phyloP scores from a whole-genome alignment of 768 basidiomycete species.

The Pleurotus cornucopiae region DNA sequence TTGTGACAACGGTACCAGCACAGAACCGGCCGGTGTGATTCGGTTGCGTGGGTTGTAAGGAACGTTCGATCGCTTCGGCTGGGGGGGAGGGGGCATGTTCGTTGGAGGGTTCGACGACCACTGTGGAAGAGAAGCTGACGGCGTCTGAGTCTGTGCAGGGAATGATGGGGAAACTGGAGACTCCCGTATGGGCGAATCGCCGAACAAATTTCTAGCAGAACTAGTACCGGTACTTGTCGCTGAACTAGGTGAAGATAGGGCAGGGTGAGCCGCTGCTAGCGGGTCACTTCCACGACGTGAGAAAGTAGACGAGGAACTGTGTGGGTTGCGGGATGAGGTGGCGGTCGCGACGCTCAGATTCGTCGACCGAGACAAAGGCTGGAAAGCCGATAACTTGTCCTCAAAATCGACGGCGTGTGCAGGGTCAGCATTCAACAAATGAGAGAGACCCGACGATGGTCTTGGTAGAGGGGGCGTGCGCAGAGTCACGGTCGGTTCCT shows the following conservation, averaged over 20 bases:
- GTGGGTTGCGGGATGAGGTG: constrained; percentile 11
- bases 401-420: constrained; percentile 17
- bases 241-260: constrained; percentile 5
- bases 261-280: constrained; percentile 16
- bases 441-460: constrained; percentile 38
- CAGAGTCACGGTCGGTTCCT: constrained; percentile 14
- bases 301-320: constrained; percentile 15
- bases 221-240: constrained; percentile 7
- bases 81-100: constrained; percentile 28
- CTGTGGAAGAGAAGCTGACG: constrained; percentile 34
- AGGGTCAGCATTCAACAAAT: constrained; percentile 27
- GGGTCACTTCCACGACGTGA: constrained; percentile 21
- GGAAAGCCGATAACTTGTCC: constrained; percentile 27
- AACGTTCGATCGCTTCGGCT: constrained; percentile 29
- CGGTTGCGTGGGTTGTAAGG: constrained; percentile 67
- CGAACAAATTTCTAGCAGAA: constrained; percentile 4
- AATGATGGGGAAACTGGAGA: constrained; percentile 9
- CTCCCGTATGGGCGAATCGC: constrained; percentile 4
- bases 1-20: constrained; percentile 61
- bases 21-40: constrained; percentile 54
- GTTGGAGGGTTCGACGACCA: constrained; percentile 25
- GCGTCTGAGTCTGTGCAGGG: constrained; percentile 20
- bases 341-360: constrained; percentile 12
- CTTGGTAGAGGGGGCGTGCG: constrained; percentile 28
- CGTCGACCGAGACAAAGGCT: constrained; percentile 23